phyloP scores from a whole-genome alignment of 768 basidiomycete species.

The Boletus reticulatus region DNA sequence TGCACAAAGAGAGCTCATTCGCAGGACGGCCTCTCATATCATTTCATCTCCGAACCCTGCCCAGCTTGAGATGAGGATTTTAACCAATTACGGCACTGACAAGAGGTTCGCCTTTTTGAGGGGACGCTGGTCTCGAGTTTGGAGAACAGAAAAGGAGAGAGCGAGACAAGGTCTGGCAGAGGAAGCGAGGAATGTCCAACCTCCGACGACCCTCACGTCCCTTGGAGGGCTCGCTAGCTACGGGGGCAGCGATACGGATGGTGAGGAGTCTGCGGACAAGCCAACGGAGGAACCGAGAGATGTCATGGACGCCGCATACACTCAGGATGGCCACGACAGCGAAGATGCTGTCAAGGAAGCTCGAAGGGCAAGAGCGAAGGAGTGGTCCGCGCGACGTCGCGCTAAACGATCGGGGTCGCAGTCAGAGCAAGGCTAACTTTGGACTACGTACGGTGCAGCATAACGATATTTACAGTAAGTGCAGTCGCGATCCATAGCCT shows the following conservation, averaged over 20 bases:
- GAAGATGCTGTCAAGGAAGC: constrained; percentile 38
- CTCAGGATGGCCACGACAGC: background rate
- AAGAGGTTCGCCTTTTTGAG: constrained; percentile 77
- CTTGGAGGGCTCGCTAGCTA: constrained; percentile 61
- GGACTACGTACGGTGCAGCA: background rate
- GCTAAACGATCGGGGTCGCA: constrained; percentile 14
- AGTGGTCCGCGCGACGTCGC: constrained; percentile 56
- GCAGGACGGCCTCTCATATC: constrained; percentile 69
- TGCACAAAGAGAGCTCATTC: constrained; percentile 62
- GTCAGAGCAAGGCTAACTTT: constrained; percentile 2
- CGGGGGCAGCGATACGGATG: constrained; percentile 51
- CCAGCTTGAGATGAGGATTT: constrained; percentile 83
- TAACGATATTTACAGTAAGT: no score
- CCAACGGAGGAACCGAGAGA: constrained; percentile 4
- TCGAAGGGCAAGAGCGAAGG: constrained; percentile 53
- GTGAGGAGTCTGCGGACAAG: constrained; percentile 29
- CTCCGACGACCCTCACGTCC: constrained; percentile 14
- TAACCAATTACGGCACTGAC: constrained; percentile 82
- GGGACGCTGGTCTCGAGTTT: constrained; percentile 69
- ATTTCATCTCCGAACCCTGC: constrained; percentile 70
- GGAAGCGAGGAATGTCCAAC: constrained; percentile 23
- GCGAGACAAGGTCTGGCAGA: constrained; percentile 30
- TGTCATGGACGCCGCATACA: background rate
- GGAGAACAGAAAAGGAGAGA: constrained; percentile 55
- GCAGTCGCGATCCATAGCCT: no score